Conservation (phyloP, 2,329 filamentous ascomycete genomes). For the Colletotrichum musicola region DNA sequence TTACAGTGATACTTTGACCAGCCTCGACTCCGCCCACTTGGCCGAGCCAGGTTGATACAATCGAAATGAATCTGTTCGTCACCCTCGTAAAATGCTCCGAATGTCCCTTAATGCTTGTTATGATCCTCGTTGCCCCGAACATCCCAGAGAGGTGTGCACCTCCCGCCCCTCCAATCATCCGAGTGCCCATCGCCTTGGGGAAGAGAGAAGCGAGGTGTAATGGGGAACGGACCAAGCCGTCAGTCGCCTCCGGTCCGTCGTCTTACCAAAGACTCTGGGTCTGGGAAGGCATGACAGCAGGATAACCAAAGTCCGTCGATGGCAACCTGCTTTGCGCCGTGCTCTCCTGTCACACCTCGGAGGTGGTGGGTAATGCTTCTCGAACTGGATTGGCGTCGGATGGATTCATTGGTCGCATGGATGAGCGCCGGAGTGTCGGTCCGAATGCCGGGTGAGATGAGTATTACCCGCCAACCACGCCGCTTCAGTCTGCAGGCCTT, state of each 20-base stretch:
- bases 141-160: no score
- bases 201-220: no score
- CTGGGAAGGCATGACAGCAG: neutral
- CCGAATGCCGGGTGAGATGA: constrained; percentile 30
- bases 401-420: constrained; percentile 25
- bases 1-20: neutral
- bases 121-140: no score
- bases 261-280: neutral
- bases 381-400: constrained; percentile 31
- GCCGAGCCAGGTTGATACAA: neutral
- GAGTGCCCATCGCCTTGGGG: no score
- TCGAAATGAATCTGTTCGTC: no score
- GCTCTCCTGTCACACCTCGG: constrained; percentile 15
- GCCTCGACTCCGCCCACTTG: neutral
- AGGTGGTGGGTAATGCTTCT: constrained; percentile 27
- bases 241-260: no score
- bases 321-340: constrained; percentile 1
- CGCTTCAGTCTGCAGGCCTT: constrained; percentile 18
- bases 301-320: neutral
- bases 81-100: no score
- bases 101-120: no score
- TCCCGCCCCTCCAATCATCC: no score
- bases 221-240: no score
- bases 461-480: constrained; percentile 40
- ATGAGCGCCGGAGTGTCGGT: constrained; percentile 34